Conservation (phyloP, 225 moss, liverwort and hornwort genomes). For the Lunularia cruciata region DNA sequence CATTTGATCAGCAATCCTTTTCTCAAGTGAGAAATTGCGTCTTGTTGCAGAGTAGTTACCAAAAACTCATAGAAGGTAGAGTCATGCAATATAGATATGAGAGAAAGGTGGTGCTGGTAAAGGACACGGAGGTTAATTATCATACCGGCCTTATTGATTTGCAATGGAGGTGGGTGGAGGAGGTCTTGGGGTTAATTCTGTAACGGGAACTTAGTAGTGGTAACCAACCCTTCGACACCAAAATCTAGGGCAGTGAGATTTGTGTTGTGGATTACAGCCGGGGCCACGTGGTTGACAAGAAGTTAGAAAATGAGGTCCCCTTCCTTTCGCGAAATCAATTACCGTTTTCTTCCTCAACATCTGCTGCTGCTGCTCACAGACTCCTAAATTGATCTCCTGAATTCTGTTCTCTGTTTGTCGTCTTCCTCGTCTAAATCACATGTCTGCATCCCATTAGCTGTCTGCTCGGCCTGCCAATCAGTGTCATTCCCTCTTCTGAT, state of each 20-base stretch:
- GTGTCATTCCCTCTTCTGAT: not conserved
- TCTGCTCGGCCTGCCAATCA: not conserved
- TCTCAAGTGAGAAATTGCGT: too few relatives aligned
- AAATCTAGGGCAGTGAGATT: conserved; percentile 4
- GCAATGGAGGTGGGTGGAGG: not conserved
- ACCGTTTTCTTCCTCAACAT: too few relatives aligned
- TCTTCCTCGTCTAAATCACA: not conserved
- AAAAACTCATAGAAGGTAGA: too few relatives aligned
- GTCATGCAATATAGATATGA: not conserved
- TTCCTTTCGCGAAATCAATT: too few relatives aligned
- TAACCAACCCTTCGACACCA: not conserved
- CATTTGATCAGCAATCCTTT: too few relatives aligned
- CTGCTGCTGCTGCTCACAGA: conserved; percentile 7
- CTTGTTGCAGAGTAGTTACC: too few relatives aligned
- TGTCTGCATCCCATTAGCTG: not conserved
- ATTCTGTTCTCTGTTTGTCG: not conserved
- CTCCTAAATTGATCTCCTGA: not conserved
- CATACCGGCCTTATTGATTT: too few relatives aligned
- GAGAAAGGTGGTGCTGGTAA: not conserved
- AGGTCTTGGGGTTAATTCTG: not conserved
- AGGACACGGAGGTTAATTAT: too few relatives aligned
- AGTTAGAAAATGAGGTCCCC: not conserved
- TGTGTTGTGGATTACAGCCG: not conserved
- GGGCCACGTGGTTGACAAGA: conserved; percentile 1
- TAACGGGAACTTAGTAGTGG: not conserved